These are phyloP conservation scores for Microdochium nivale DNA, from an alignment of 2,329 filamentous ascomycete genomes.

Conservation along the genomic window DNA sequence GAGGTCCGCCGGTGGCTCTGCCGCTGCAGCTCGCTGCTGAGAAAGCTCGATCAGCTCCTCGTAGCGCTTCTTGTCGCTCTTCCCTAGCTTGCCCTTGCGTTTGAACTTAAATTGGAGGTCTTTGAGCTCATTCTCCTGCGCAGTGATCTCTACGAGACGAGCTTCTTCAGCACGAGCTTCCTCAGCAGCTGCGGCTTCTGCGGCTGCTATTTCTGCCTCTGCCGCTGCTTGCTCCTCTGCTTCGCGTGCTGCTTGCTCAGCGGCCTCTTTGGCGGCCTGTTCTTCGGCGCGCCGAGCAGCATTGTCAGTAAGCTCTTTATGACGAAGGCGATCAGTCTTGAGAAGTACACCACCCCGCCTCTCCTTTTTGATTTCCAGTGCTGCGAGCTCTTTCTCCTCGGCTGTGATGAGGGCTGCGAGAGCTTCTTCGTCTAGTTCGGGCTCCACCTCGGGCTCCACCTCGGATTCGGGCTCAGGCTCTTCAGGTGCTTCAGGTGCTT, in stretches of 20 bases:
- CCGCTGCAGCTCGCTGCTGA: not conserved
- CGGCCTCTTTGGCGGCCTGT: slow-evolving; percentile 19
- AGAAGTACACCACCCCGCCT: slow-evolving; percentile 35
- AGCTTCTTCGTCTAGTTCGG: not conserved
- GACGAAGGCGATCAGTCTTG: slow-evolving; percentile 37
- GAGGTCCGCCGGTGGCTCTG: not conserved
- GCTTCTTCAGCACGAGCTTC: slow-evolving; percentile 1
- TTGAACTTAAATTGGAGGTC: not conserved
- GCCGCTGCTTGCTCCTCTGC: slow-evolving; percentile 9
- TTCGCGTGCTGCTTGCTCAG: slow-evolving; percentile 11
- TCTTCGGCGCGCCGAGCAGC: slow-evolving; percentile 28
- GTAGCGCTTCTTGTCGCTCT: not conserved
- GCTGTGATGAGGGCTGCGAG: not conserved
- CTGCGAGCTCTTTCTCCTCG: slow-evolving; percentile 28
- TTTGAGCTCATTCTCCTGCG: not conserved
- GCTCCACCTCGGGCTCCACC: not conserved
- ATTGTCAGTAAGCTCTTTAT: slow-evolving; percentile 25
- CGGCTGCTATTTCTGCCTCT: slow-evolving; percentile 18
- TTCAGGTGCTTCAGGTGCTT: not conserved
- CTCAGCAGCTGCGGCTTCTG: slow-evolving; percentile 13
- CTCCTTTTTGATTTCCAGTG: slow-evolving; percentile 37
- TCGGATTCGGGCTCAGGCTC: not conserved
- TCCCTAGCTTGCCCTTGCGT: slow-evolving; percentile 1
- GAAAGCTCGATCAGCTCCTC: not conserved
- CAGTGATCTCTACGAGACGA: not conserved